Base-by-base conservation (phyloP, 108 stramenopile species). In the Nannochloropsis oceanica region DNA sequence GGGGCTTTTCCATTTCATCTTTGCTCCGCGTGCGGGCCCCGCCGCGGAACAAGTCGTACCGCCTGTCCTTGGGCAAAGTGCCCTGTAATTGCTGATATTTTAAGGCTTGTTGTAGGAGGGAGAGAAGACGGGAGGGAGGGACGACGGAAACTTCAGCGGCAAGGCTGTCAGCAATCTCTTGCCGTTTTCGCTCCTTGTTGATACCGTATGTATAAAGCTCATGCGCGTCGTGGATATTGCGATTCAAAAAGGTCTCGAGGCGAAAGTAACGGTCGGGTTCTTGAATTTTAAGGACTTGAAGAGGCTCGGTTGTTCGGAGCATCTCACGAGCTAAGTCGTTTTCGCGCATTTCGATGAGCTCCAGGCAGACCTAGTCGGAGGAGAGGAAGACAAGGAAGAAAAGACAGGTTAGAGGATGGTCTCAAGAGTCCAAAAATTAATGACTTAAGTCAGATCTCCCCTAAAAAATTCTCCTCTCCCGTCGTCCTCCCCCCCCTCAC, bases 71-170 rank as follows among this genome's bases (percentile, higher is more conserved):
- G 12, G 89, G 88, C 83, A 89, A 79, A 12, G 84, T 84, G 18
- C 88, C 81, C 82, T 88, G 88, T 44, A 85, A 43, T 85, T 85
- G 83, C 83, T 96, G 96, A 93, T 93, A 98, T 84, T 95, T 93
- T 25, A 96, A 87, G 3, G 96, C 95, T 86, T 96, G 95, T 59
- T 95, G 95, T 26, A 98, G 59, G 84, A 98, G 89, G n/a, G 92
- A 85, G 26, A 92, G 82, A 18, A 98, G 91, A 73, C 95, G 91
- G 42, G 91, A 89, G 79, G 92, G 82, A 8, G 95, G 95, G 20
- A 93, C 92, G 25, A 92, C 89, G 18, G 93, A 93, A 0, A 93
- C 87, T 81, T 88, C 84, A 11, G 85, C 84, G 81, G 87, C 88
- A 27, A 96, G 79, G 50, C 84, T 79, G 44, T 92, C 91, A 2